A percentile compares a stretch with the other conserved stretches of the same genome.
Evolutionary conservation across 495 filamentous ascomycete genomes (phyloP).

Genomic region (Daldinia bambusicola): DNA sequence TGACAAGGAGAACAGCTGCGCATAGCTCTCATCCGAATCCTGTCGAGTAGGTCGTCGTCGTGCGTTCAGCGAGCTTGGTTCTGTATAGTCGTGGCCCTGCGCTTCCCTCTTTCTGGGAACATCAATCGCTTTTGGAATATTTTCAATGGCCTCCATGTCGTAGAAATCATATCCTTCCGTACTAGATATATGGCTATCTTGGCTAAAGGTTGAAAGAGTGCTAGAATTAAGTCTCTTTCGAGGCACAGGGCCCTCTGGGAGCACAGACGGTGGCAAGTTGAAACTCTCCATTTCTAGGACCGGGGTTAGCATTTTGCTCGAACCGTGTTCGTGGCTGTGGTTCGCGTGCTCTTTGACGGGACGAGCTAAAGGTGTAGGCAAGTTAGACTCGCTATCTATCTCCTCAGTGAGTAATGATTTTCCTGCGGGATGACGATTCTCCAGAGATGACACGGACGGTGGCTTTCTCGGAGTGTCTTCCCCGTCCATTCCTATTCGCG

Average conservation of each 20-base stretch:
- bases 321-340: constrained; percentile 40
- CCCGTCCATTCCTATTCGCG: constrained; percentile 26
- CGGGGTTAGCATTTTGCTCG: constrained; percentile 50
- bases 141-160: constrained; percentile 60
- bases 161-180: constrained; percentile 69
- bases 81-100: constrained; percentile 48
- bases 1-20: constrained; percentile 81
- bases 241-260: constrained; percentile 42
- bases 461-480: constrained; percentile 55
- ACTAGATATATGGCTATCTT: constrained; percentile 55
- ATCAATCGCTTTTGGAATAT: constrained; percentile 56
- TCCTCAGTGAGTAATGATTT: constrained; percentile 61
- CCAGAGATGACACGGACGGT: constrained; percentile 46
- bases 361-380: constrained; percentile 79
- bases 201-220: constrained; percentile 56
- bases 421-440: constrained; percentile 34
- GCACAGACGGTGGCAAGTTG: constrained; percentile 52
- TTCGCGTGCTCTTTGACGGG: constrained; percentile 65
- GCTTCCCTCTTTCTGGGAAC: constrained; percentile 47
- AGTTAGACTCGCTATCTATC: constrained; percentile 77
- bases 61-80: constrained; percentile 41
- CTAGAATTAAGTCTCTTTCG: constrained; percentile 57
- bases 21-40: constrained; percentile 82
- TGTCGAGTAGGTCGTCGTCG: constrained; percentile 63
- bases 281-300: constrained; percentile 57